Conservation (phyloP, 352 stramenopile species). For the Globisporangium abappressorium region DNA sequence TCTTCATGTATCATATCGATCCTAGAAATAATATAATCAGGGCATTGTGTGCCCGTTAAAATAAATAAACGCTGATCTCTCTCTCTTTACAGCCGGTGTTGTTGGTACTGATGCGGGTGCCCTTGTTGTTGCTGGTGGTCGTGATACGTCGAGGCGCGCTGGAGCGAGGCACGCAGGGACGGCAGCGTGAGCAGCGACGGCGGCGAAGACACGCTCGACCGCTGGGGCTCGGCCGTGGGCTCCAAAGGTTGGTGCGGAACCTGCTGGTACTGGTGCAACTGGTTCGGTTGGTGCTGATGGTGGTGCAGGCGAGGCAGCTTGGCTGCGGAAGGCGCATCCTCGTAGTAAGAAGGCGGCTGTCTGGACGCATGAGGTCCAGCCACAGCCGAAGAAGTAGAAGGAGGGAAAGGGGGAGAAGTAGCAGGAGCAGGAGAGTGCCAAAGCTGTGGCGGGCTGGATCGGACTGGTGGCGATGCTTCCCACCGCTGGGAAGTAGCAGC, state of each 20-base stretch:
- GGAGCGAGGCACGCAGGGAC: constrained; percentile 10
- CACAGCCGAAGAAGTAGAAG: neutral
- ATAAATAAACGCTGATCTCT: neutral
- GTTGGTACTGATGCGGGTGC: neutral
- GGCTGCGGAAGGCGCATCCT: neutral
- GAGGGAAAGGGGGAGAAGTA: neutral
- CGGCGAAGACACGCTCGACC: neutral
- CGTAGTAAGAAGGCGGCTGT: neutral
- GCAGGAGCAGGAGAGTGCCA: neutral
- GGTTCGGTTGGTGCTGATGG: neutral
- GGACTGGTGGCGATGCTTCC: neutral
- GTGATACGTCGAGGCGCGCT: constrained; percentile 10
- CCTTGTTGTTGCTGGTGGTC: constrained; percentile 1
- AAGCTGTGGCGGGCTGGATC: neutral
- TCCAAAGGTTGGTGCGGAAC: neutral
- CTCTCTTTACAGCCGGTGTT: neutral
- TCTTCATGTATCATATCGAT: neutral
- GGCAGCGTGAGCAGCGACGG: constrained; percentile 1
- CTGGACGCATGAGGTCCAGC: neutral
- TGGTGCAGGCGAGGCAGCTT: neutral
- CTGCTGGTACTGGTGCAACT: neutral
- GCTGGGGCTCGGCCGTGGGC: neutral
- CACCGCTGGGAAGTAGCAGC: neutral
- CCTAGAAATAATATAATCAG: neutral
- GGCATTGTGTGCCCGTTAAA: neutral